Evolutionary conservation across 2,329 filamentous ascomycete species (phyloP), one percentile per base, ranked within the genome.

Genomic region (Claviceps monticola): DNA sequence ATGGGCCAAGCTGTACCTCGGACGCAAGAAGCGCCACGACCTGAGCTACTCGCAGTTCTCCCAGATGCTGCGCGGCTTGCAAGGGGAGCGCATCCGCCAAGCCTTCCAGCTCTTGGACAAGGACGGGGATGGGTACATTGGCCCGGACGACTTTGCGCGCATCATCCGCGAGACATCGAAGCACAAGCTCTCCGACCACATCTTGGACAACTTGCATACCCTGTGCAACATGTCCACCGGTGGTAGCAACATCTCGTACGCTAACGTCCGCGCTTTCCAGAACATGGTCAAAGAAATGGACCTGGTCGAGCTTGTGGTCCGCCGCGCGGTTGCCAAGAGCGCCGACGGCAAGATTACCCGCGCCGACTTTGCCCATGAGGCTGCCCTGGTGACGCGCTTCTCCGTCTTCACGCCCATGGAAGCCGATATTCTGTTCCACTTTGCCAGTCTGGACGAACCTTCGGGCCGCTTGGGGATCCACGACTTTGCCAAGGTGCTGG

Each of bases 251-350:
- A 93, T 98, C 60, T 96, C 90, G 6, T 98, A 98, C 65, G 89
- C 93, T 66, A 96, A 95, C 65, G 93, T 98, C 36, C 83, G 93
- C 58, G 93, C 93, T 39, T 98, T 98, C 74, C 90, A 95, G 73
- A 98, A 98, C 67, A 84, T 98, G 69, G 91, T 98, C 61, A 84
- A 86, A 62, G 90, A 97, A 71, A 96, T 98, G 88, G 93, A 98
- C 63, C 78, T 97, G 62, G 88, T 97, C 48, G 93, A 98, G 73
- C 74, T 95, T 58, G 89, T 98, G 64, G 80, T 98, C 57, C 83
- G 88, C 59, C 88, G 88, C 63, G 93, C 93, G 39, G 86, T 88
- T 57, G 72, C 75, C 60, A 89, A 90, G 72, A 94, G 87, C 66
- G 60, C 72, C 11, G 93, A 98, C 66, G 88, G 89, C 64, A 95